Evolutionary conservation across 768 basidiomycete species (phyloP).

Genomic region (Peribolospora baueri): DNA sequence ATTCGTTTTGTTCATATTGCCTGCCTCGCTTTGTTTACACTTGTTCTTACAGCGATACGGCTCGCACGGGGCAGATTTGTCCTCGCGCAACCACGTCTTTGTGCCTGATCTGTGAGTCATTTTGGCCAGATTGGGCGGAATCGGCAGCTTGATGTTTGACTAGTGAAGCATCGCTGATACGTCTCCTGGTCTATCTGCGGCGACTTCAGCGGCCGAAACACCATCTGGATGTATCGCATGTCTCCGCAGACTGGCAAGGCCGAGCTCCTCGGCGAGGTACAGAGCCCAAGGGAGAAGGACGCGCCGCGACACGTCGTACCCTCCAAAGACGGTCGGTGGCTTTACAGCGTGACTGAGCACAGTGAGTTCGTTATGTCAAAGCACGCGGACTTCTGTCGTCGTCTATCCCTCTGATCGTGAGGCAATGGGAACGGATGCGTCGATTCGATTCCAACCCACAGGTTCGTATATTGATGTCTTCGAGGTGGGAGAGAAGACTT

Average conservation of each 20-base stretch:
- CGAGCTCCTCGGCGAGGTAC: slow-evolving; percentile 5
- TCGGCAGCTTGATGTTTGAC: too few species aligned
- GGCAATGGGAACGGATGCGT: not conserved
- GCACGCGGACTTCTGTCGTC: too few species aligned
- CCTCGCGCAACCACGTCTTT: slow-evolving; percentile 6
- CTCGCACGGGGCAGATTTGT: slow-evolving; percentile 12
- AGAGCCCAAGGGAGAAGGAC: slow-evolving; percentile 9
- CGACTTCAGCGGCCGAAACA: slow-evolving; percentile 9
- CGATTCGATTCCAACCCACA: not conserved
- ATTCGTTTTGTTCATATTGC: not conserved
- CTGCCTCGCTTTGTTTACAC: not conserved
- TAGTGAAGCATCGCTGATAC: not conserved
- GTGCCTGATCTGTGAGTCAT: slow-evolving; percentile 14
- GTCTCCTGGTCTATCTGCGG: accelerated
- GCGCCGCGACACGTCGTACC: slow-evolving; percentile 14
- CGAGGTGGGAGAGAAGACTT: slow-evolving; percentile 1
- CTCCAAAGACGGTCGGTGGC: slow-evolving; percentile 7
- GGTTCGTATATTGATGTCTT: slow-evolving; percentile 16
- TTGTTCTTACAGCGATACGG: slow-evolving; percentile 11
- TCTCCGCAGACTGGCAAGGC: slow-evolving; percentile 10
- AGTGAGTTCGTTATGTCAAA: slow-evolving; percentile 3
- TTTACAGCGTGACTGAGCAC: slow-evolving; percentile 16
- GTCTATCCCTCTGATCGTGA: too few species aligned
- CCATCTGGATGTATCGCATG: slow-evolving; percentile 10
- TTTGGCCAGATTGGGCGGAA: too few species aligned